Base-by-base conservation (phyloP, 257 asterid species). In the Solanum chmielewskii region DNA sequence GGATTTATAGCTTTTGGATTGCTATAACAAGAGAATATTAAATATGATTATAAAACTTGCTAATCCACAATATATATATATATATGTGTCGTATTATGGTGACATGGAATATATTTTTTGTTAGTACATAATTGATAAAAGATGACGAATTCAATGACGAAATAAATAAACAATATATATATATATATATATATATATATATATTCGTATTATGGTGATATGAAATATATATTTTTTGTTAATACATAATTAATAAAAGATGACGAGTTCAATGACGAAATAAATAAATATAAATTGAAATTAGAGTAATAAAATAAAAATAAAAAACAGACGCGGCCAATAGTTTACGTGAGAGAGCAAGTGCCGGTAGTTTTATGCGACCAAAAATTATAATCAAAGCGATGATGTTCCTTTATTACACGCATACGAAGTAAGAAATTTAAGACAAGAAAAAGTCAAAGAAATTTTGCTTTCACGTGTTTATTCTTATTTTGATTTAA, bases 361-460 rank as follows among this genome's bases (percentile, higher is more conserved):
- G 71, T n/a, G 91, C 91, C 89, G 86, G 90, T 88, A 82, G 93
- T 87, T 89, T 88, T 90, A 90, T 88, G 96, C 92, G 92, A 93
- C 93, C 87, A 90, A 89, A 89, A 62, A 90, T 86, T 9, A 14
- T 2, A 13, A 44, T n/a, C 9, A 45, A 27, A 25, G 31, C 66
- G 5, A 27, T 16, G 11, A 25, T 47, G 68, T 45, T 45, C 42
- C 66, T 15, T 59, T 59, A 21, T 25, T 59, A 9, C 47, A 44
- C 66, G 66, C 66, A 37, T 37, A 37, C 7, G 39, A 37, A 37
- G 39, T 37, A 56, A 56, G 14, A 15, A 56, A 56, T 1, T 7
- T 20, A 11, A 56, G 21, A 56, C 25, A 56, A 56, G 1, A 20
- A 56, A 56, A 56, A 20, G 25, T 56, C 66, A 3, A 1, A 33